A percentile compares a stretch with the other conserved stretches of the same genome.
These are phyloP conservation scores for Amanita molliuscula DNA, from an alignment of 768 basidiomycete species.

Conservation along the genomic window DNA sequence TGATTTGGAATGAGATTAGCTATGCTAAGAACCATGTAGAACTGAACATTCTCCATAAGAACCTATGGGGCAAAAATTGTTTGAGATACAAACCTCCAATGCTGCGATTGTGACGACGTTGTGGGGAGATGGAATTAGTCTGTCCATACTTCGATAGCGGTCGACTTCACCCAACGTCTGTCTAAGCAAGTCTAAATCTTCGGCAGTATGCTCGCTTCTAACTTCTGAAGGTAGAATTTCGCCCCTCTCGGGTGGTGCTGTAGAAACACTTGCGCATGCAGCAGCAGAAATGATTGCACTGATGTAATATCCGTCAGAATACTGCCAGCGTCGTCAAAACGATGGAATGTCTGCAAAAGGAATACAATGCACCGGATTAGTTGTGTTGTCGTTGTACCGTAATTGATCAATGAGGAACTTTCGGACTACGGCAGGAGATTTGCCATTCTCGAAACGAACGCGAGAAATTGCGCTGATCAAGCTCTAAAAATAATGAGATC, in stretches of 20 bases:
- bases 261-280: constrained; percentile 70
- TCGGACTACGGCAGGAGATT: constrained; percentile 76
- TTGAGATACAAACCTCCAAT: constrained; percentile 56
- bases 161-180: constrained; percentile 77
- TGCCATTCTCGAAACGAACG: constrained; percentile 80
- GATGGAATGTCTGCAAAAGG: background rate
- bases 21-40: constrained; percentile 66
- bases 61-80: background rate
- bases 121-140: constrained; percentile 88
- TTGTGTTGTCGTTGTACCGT: constrained; percentile 92
- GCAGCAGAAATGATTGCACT: constrained; percentile 78
- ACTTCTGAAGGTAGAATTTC: constrained; percentile 65
- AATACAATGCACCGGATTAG: constrained; percentile 57
- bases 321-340: constrained; percentile 34
- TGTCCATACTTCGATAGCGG: constrained; percentile 89
- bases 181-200: constrained; percentile 62
- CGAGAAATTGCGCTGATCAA: constrained; percentile 77
- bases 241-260: constrained; percentile 69
- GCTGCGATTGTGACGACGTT: constrained; percentile 89
- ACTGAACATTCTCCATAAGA: constrained; percentile 32
- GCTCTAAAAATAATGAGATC: constrained; percentile 30
- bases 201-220: constrained; percentile 51
- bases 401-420: constrained; percentile 87
- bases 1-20: constrained; percentile 74
- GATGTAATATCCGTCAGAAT: constrained; percentile 85